Percentiles rank a stretch among this genome's conserved stretches.
Conservation (phyloP, 768 basidiomycete genomes). For the Agaricus bisporus region DNA sequence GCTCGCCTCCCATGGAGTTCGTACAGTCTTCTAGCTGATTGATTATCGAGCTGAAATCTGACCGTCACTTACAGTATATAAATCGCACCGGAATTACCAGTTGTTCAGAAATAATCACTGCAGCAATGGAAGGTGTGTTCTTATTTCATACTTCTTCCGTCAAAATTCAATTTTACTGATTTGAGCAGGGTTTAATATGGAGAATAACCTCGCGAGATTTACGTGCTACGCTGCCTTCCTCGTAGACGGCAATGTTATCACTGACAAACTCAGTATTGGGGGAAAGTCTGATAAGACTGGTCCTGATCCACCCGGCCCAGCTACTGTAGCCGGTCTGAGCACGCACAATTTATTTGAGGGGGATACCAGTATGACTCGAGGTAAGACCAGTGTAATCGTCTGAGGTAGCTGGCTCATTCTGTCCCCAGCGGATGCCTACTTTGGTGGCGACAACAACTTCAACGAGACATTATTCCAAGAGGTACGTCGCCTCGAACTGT, state of each 20-base stretch:
- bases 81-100: conserved; percentile 12
- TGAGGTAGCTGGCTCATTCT: background rate
- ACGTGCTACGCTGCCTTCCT: conserved; percentile 14
- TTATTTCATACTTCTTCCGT: background rate
- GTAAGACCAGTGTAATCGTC: background rate
- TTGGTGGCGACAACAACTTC: conserved; percentile 17
- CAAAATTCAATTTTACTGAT: background rate
- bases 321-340: conserved; percentile 16
- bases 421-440: conserved; percentile 12
- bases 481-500: background rate
- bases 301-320: conserved; percentile 13
- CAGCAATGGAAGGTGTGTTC: conserved; percentile 14
- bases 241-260: conserved; percentile 17
- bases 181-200: conserved; percentile 16
- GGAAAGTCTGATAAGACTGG: conserved; percentile 15
- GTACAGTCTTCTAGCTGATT: background rate
- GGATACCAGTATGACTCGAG: conserved; percentile 13
- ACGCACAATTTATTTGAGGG: conserved; percentile 17
- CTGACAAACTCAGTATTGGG: conserved; percentile 16
- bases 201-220: conserved; percentile 12
- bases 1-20: conserved; percentile 17
- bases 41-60: background rate
- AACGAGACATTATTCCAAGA: conserved; percentile 17
- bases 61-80: conserved; percentile 6
- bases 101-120: conserved; percentile 13